phyloP scores from a whole-genome alignment of 139 green algal genomes.

The Pseudopediastrum boryanum region DNA sequence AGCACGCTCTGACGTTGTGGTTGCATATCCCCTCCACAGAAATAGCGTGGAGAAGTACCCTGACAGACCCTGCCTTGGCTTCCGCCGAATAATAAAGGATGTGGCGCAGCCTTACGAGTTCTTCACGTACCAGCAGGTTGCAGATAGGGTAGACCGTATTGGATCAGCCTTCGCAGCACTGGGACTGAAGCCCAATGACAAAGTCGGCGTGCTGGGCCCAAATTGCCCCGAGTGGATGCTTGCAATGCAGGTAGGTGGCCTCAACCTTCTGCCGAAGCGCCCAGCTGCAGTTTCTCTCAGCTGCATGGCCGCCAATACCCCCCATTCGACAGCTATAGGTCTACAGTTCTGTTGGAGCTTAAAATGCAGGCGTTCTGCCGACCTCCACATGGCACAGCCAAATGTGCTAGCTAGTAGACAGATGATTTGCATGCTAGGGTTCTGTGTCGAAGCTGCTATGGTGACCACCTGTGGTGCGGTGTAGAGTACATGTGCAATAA shows the following conservation, averaged over 20 bases:
- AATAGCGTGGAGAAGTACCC: slow-evolving; percentile 28
- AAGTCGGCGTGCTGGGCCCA: slow-evolving; percentile 56
- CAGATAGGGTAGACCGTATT: slow-evolving; percentile 29
- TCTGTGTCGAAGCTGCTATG: too few species aligned
- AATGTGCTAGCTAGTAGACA: too few species aligned
- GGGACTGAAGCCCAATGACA: slow-evolving; percentile 45
- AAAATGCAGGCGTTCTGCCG: too few species aligned
- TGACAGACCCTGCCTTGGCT: slow-evolving; percentile 55
- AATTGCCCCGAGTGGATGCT: slow-evolving; percentile 81
- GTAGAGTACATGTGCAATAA: background rate
- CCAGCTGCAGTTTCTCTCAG: background rate
- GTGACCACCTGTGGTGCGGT: background rate
- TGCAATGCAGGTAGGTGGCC: slow-evolving; percentile 65
- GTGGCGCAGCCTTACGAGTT: slow-evolving; percentile 47
- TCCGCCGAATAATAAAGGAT: slow-evolving; percentile 25
- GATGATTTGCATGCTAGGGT: too few species aligned
- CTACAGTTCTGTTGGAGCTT: background rate
- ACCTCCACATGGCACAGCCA: too few species aligned
- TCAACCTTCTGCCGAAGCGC: background rate
- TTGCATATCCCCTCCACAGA: slow-evolving; percentile 7
- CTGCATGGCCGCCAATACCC: background rate
- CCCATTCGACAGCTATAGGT: background rate
- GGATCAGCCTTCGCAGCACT: slow-evolving; percentile 36
- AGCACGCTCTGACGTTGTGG: background rate
- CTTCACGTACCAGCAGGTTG: slow-evolving; percentile 56